Evolutionary conservation across 768 basidiomycete species (phyloP).

Genomic region (Saitozyma podzolica): DNA sequence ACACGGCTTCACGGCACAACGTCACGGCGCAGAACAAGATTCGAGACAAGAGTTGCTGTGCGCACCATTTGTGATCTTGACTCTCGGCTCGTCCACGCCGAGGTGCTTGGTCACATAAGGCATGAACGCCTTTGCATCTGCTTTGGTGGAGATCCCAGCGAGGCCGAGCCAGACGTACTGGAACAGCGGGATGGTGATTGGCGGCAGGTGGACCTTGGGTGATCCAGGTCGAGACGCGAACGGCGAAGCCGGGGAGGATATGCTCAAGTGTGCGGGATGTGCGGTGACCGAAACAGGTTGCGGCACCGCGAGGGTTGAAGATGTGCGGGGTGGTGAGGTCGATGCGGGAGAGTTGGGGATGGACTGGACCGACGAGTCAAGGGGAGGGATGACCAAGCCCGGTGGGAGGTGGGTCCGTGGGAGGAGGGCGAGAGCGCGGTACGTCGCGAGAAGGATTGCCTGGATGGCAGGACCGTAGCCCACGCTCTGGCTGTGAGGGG

Average conservation of each 20-base stretch:
- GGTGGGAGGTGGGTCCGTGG: conserved; percentile 21
- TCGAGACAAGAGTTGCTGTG: background rate
- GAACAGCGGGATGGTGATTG: conserved; percentile 30
- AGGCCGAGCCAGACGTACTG: conserved; percentile 45
- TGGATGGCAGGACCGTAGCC: conserved; percentile 29
- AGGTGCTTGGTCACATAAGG: conserved; percentile 25
- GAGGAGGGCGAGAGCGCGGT: conserved; percentile 35
- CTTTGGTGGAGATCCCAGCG: conserved; percentile 30
- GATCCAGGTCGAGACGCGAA: conserved; percentile 10
- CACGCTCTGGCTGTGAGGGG: conserved; percentile 33
- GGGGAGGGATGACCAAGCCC: conserved; percentile 7
- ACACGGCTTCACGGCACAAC: too few relatives aligned
- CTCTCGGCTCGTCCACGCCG: conserved; percentile 7
- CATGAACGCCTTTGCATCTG: conserved; percentile 28
- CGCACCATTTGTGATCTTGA: conserved; percentile 49
- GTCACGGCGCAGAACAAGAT: too few relatives aligned
- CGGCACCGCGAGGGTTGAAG: background rate
- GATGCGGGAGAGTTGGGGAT: background rate
- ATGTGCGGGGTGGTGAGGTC: background rate
- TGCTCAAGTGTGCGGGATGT: background rate
- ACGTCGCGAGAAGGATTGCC: conserved; percentile 36
- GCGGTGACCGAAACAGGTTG: background rate
- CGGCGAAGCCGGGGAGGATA: conserved; percentile 10
- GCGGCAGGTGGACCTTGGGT: conserved; percentile 12
- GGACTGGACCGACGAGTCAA: background rate